A percentile compares a stretch with the other conserved stretches of the same genome.
Evolutionary conservation across 805 yeast species (phyloP).

Genomic region (Kluyveromyces wickerhamii): DNA sequence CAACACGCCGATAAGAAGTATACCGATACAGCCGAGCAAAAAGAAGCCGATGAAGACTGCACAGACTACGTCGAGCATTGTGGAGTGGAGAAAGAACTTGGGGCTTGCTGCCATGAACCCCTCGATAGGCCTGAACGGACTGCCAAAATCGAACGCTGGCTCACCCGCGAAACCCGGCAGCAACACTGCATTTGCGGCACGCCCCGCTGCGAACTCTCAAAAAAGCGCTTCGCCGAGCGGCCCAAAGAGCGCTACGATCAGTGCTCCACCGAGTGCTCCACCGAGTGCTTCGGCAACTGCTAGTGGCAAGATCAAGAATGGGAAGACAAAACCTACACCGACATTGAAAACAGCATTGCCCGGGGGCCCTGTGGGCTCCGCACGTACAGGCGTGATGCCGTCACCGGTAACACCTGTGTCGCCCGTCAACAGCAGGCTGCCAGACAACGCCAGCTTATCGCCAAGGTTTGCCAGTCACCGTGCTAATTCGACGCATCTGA

Average conservation of each 20-base stretch:
- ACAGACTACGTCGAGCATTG: conserved; percentile 29
- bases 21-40: conserved; percentile 23
- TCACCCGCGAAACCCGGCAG: conserved; percentile 10
- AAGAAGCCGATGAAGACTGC: conserved; percentile 24
- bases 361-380: background rate
- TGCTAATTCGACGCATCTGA: background rate
- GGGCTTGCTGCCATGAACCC: conserved; percentile 15
- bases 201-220: too few relatives aligned
- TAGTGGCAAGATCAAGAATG: background rate
- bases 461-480: background rate
- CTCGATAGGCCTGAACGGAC: conserved; percentile 5
- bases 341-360: background rate
- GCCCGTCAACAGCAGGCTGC: background rate
- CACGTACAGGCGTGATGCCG: background rate
- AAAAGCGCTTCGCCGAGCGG: too few relatives aligned
- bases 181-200: too few relatives aligned
- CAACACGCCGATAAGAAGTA: conserved; percentile 23
- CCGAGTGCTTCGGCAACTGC: conserved; percentile 3
- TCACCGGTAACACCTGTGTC: background rate
- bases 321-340: background rate
- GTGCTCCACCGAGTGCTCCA: conserved; percentile 8
- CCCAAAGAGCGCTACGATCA: conserved; percentile 24
- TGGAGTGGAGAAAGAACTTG: conserved; percentile 31
- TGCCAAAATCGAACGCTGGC: background rate
- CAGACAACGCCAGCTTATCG: background rate